A percentile compares a stretch with the other conserved stretches of the same genome.
Conservation (phyloP, 2,329 filamentous ascomycete genomes). For the Colletotrichum lindemuthianum region DNA sequence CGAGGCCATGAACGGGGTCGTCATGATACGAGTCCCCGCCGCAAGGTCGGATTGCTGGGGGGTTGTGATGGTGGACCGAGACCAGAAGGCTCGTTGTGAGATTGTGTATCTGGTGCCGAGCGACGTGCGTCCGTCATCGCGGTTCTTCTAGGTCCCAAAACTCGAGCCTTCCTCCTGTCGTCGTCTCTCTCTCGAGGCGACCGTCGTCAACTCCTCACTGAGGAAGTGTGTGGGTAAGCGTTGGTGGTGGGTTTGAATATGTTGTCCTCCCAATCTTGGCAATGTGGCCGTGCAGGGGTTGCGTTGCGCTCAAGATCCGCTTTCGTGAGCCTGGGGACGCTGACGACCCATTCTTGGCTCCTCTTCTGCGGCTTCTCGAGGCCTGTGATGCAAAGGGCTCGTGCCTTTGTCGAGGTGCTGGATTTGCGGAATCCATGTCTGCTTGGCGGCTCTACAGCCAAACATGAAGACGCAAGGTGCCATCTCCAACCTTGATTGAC, state of each 20-base stretch:
- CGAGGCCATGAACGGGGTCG: too few species aligned
- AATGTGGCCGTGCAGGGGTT: constrained; percentile 3
- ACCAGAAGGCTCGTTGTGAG: too few species aligned
- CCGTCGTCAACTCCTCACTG: neutral
- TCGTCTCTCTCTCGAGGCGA: neutral
- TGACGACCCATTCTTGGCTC: neutral
- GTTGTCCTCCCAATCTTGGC: constrained; percentile 2
- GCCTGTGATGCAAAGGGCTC: neutral
- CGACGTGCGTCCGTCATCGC: too few species aligned
- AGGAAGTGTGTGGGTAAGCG: neutral
- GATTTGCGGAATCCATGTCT: neutral
- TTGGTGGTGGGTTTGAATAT: constrained; percentile 12
- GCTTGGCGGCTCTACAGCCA: neutral
- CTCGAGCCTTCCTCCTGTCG: neutral
- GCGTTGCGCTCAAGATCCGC: neutral
- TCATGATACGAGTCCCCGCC: too few species aligned
- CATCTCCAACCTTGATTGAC: too few species aligned
- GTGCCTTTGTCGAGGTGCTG: neutral
- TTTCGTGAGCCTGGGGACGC: neutral
- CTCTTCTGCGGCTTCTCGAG: constrained; percentile 18
- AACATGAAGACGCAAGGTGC: neutral
- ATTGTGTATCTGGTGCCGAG: too few species aligned
- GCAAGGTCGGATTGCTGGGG: too few species aligned
- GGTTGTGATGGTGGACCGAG: too few species aligned
- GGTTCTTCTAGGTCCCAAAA: too few species aligned